These are phyloP conservation scores for Pythium insidiosum DNA, from an alignment of 352 stramenopile genomes.

Conservation along the genomic window DNA sequence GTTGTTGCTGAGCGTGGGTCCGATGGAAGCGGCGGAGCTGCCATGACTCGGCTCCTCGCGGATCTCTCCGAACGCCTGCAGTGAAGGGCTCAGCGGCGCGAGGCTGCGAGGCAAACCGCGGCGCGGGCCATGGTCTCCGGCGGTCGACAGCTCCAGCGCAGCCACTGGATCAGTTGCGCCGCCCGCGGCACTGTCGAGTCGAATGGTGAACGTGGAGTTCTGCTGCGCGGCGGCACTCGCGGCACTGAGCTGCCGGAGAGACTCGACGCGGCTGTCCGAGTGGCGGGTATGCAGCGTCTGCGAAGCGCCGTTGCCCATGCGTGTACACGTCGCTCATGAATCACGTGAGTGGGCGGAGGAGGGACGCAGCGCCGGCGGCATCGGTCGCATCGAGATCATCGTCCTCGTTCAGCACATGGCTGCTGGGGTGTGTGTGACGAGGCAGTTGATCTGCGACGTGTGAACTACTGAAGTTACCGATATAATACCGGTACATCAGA, in stretches of 20 bases:
- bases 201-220: background rate
- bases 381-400: too few species aligned
- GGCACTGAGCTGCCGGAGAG: slow-evolving; percentile 1
- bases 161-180: background rate
- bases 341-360: too few species aligned
- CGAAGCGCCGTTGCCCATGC: slow-evolving; percentile 18
- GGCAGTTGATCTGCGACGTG: too few species aligned
- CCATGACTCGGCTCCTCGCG: slow-evolving; percentile 10
- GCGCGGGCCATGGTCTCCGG: too few species aligned
- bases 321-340: too few species aligned
- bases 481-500: too few species aligned
- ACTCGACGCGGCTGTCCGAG: slow-evolving; percentile 12
- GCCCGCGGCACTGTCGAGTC: background rate
- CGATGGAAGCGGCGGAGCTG: slow-evolving; percentile 8
- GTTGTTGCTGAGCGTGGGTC: slow-evolving; percentile 4
- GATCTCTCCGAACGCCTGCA: slow-evolving; percentile 9
- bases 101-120: too few species aligned
- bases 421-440: too few species aligned
- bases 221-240: slow-evolving; percentile 5
- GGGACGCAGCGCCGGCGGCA: too few species aligned
- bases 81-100: background rate
- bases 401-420: too few species aligned
- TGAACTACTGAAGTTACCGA: too few species aligned
- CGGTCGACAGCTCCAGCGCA: background rate
- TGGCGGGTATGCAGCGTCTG: slow-evolving; percentile 9